Base-by-base conservation (phyloP, 495 filamentous ascomycete genomes). In the Thozetella sp. region DNA sequence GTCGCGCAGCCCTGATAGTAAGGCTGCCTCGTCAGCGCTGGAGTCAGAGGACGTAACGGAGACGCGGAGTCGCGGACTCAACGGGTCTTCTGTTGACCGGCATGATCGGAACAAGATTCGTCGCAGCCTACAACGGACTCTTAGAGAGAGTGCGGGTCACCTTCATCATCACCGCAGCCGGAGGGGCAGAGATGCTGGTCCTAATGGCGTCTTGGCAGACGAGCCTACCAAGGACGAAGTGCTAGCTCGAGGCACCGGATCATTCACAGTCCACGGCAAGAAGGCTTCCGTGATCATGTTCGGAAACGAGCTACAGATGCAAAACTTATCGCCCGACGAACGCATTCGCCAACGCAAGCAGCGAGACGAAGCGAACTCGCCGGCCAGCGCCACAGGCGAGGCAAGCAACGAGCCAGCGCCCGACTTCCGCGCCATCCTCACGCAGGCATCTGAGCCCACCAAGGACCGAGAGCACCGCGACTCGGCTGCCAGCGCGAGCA, bases 221-320 rank as follows among this genome's bases (percentile, higher is more conserved):
- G 91, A 93, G 30, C 77, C 77, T 55, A 61, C 62, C 52, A 75
- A 78, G 23, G 83, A 85, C 51, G 92, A 93, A 70, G 85, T 88
- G 11, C 81, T 99, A 10, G 74, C 88, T 15, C 85, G 95, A 19
- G 90, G 89, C 24, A 85, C 88, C 12, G 91, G 92, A 12, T 96
- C 90, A 63, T 98, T 99, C 70, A 96, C 92, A 3, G 88, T 99
- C 3, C 95, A 99, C 68, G 95, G 95, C 56, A 99, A 99, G 78
- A 98, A 99, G 72, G 95, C 95, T 2, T 97, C 92, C 0, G 90
- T 99, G 53, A 88, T 99, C 59, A 96, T 91, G 25, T 97, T 99
- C 72, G 93, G 93, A 9, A 88, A 87, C 37, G 96, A 97, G 63
- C 90, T 96, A 81, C 88, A 95, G 67, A 88, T 95, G 83, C 88